Percentiles rank a stretch among this genome's conserved stretches.
Evolutionary conservation across 1,139 yeast species (phyloP).

Genomic region (Geotrichum aggregatum): DNA sequence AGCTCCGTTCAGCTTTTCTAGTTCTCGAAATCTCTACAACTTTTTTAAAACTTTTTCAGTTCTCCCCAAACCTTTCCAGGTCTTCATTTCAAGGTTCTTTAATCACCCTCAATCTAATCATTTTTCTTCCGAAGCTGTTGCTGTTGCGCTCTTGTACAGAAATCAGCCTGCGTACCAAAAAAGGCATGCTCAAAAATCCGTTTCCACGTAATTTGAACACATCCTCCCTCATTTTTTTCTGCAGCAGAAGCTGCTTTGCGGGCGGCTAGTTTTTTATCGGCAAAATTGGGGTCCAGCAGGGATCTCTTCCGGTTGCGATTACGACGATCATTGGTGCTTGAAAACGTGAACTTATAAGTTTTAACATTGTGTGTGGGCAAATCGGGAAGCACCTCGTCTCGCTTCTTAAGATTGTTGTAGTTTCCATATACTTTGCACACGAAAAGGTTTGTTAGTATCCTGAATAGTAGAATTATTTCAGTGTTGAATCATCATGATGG

Average conservation of each 20-base stretch:
- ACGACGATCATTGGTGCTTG: neutral
- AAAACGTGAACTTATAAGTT: neutral
- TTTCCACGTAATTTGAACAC: slow-evolving; percentile 31
- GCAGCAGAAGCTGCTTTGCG: too few relatives aligned
- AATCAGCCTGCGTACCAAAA: slow-evolving; percentile 28
- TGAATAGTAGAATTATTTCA: too few relatives aligned
- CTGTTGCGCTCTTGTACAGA: slow-evolving; percentile 24
- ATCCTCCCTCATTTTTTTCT: slow-evolving; percentile 20
- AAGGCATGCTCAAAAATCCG: slow-evolving; percentile 29
- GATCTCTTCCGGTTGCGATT: neutral
- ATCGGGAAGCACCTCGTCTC: neutral
- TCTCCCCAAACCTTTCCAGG: neutral
- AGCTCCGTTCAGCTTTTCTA: too few relatives aligned
- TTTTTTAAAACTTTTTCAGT: too few relatives aligned
- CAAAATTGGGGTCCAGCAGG: slow-evolving; percentile 5
- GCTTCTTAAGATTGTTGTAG: neutral
- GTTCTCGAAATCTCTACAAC: too few relatives aligned
- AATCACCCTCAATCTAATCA: too few relatives aligned
- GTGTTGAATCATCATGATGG: too few relatives aligned
- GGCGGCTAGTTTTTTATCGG: too few relatives aligned
- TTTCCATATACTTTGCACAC: neutral
- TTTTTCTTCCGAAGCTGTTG: slow-evolving; percentile 15
- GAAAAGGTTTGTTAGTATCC: too few relatives aligned
- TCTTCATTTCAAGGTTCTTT: too few relatives aligned
- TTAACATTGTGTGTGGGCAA: neutral